These are phyloP conservation scores for Monosiga brevicollis DNA, from an alignment of 78 protist species.

Conservation along the genomic window DNA sequence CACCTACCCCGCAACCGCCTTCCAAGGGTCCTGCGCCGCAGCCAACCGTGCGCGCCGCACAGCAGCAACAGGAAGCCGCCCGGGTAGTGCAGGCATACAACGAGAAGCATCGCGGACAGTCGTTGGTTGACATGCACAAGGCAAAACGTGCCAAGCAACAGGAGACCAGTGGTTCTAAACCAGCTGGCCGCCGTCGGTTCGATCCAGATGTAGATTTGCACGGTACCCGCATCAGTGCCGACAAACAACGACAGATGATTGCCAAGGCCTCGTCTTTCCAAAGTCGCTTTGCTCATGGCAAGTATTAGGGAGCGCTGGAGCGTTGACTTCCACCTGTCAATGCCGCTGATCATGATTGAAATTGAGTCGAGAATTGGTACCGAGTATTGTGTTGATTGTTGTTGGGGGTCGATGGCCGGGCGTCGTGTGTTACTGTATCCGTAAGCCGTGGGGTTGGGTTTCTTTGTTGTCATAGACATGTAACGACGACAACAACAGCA, in stretches of 20 bases:
- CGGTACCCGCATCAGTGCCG: not conserved
- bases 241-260: not conserved
- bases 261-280: not conserved
- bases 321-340: too few relatives aligned
- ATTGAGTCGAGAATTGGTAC: too few relatives aligned
- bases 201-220: not conserved
- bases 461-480: too few relatives aligned
- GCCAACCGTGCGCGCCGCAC: not conserved
- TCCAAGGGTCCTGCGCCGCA: not conserved
- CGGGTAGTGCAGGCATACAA: not conserved
- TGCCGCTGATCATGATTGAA: too few relatives aligned
- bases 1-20: not conserved
- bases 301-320: too few relatives aligned
- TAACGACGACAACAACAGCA: too few relatives aligned
- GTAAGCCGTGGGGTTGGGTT: too few relatives aligned
- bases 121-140: not conserved
- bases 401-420: too few relatives aligned
- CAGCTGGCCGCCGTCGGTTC: not conserved
- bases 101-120: not conserved
- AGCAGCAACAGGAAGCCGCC: not conserved
- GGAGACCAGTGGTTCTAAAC: not conserved
- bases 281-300: too few relatives aligned
- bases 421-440: too few relatives aligned
- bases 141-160: not conserved
- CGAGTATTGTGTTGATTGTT: too few relatives aligned